phyloP scores from a whole-genome alignment of 2,329 filamentous ascomycete species.

The Blastomyces parvus region DNA sequence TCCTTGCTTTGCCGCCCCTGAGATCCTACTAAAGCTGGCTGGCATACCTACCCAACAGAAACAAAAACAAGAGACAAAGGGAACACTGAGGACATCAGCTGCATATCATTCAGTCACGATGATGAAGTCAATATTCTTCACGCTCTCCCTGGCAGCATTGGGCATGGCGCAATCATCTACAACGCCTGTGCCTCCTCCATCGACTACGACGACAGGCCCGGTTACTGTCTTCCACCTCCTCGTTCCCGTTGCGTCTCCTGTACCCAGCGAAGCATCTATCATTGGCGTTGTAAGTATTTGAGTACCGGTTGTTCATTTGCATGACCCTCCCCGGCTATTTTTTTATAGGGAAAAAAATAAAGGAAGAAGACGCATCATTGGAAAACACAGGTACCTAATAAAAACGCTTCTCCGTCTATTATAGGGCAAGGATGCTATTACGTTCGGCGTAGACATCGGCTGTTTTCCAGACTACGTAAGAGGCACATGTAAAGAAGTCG shows the following conservation, averaged over 20 bases:
- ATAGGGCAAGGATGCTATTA: constrained; percentile 2
- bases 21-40: no score
- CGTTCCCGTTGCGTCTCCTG: neutral
- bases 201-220: neutral
- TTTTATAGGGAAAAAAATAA: neutral
- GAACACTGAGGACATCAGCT: neutral
- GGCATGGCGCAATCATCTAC: neutral
- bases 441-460: neutral
- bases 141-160: neutral
- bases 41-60: neutral
- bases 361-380: neutral
- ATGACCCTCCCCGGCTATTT: neutral
- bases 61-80: neutral
- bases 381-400: neutral
- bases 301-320: neutral
- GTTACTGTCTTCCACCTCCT: neutral
- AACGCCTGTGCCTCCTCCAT: neutral
- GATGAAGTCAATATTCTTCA: neutral
- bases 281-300: neutral
- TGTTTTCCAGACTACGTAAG: neutral
- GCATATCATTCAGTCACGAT: neutral
- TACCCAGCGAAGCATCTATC: neutral
- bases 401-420: neutral
- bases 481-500: neutral
- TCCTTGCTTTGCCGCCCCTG: neutral